Percentiles rank a stretch among this genome's conserved stretches.
phyloP scores from a whole-genome alignment of 2,329 filamentous ascomycete species.

The Calonectria naviculata region DNA sequence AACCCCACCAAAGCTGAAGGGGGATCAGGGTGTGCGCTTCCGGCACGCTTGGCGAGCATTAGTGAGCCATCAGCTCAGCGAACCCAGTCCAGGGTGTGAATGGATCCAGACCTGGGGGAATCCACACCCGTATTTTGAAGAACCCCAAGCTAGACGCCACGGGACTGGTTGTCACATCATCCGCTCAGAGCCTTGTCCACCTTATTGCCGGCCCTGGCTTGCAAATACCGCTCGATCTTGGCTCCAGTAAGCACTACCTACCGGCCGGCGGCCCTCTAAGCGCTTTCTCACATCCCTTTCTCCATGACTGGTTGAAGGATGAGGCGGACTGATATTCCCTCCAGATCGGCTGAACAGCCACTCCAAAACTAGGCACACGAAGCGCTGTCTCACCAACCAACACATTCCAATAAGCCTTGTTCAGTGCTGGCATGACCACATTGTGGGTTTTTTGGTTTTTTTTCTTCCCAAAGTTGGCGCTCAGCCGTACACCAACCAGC shows the following conservation, averaged over 20 bases:
- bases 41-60: constrained; percentile 22
- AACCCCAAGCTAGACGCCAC: constrained; percentile 22
- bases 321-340: constrained; percentile 11
- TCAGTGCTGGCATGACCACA: neutral
- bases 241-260: neutral
- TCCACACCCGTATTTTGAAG: constrained; percentile 8
- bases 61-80: constrained; percentile 24
- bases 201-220: constrained; percentile 21
- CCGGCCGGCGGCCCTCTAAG: neutral
- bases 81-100: constrained; percentile 15
- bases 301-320: constrained; percentile 13
- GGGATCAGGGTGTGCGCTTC: constrained; percentile 23
- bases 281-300: constrained; percentile 10
- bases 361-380: constrained; percentile 23
- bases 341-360: constrained; percentile 11
- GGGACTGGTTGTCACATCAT: constrained; percentile 24
- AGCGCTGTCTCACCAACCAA: constrained; percentile 13
- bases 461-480: neutral
- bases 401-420: constrained; percentile 26
- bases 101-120: constrained; percentile 22
- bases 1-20: constrained; percentile 27
- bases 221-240: constrained; percentile 25
- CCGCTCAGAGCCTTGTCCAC: constrained; percentile 9
- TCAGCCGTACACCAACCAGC: constrained; percentile 9
- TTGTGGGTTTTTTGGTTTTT: neutral